Evolutionary conservation across 805 yeast species (phyloP).

Genomic region (Barnettozyma californica): DNA sequence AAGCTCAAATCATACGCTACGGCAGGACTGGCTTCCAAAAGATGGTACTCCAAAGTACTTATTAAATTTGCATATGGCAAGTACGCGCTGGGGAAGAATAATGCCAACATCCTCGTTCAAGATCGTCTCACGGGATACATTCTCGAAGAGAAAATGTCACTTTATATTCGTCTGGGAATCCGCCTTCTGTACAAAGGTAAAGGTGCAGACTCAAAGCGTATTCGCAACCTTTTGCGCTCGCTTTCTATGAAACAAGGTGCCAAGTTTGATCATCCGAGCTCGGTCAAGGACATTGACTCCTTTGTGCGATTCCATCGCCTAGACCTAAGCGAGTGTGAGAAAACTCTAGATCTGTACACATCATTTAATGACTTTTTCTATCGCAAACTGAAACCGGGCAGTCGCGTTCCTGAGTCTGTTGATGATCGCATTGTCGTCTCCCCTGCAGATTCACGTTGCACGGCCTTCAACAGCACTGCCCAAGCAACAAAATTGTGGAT

Average conservation of each 20-base stretch:
- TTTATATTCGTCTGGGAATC: conserved; percentile 84
- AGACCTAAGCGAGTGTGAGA: conserved; percentile 60
- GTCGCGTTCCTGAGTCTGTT: conserved; percentile 59
- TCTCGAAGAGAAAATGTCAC: conserved; percentile 89
- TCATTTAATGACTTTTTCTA: conserved; percentile 90
- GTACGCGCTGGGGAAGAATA: conserved; percentile 78
- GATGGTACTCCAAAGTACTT: conserved; percentile 82
- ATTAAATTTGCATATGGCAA: conserved; percentile 87
- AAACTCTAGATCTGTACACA: conserved; percentile 42
- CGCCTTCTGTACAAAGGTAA: conserved; percentile 76
- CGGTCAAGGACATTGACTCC: conserved; percentile 62
- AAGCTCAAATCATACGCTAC: conserved; percentile 69
- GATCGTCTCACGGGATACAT: conserved; percentile 85
- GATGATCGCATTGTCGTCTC: conserved; percentile 15
- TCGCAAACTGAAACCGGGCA: conserved; percentile 64
- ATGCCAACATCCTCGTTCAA: conserved; percentile 92
- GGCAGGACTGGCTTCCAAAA: conserved; percentile 72
- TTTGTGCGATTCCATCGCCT: conserved; percentile 82
- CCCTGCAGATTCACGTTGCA: conserved; percentile 85
- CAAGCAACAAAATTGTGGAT: conserved; percentile 80
- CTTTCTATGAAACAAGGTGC: conserved; percentile 77
- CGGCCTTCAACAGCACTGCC: conserved; percentile 55
- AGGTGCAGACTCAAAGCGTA: conserved; percentile 51
- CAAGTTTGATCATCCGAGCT: conserved; percentile 70
- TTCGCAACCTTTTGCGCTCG: conserved; percentile 55